Evolutionary conservation across 2,329 filamentous ascomycete species (phyloP).

Genomic region (Microdochium bolleyi): DNA sequence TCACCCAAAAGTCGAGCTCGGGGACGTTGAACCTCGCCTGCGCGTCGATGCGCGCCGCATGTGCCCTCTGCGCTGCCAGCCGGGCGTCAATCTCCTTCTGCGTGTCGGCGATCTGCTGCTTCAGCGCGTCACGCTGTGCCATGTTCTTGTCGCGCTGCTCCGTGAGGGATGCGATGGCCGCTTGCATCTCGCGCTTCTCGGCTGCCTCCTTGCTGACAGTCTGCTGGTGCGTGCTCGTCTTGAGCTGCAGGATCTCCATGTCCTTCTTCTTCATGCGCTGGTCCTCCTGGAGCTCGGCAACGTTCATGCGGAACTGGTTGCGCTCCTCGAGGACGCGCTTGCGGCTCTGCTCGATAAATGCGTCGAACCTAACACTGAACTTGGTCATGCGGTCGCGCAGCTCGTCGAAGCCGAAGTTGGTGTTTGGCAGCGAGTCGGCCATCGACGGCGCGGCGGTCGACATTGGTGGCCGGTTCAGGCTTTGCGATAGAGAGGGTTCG

Average conservation of each 20-base stretch:
- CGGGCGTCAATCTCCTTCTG: constrained; percentile 63
- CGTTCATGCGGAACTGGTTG: constrained; percentile 85
- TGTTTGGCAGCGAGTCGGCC: constrained; percentile 73
- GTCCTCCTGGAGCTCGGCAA: constrained; percentile 88
- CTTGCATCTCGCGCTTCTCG: constrained; percentile 69
- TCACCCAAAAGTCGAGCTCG: constrained; percentile 94
- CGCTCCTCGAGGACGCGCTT: constrained; percentile 87
- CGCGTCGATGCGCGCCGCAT: constrained; percentile 67
- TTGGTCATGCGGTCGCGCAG: constrained; percentile 90
- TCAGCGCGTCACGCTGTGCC: constrained; percentile 46
- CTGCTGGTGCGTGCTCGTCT: constrained; percentile 62
- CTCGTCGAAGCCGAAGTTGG: constrained; percentile 95
- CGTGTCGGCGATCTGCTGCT: constrained; percentile 56
- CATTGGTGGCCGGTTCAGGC: constrained; percentile 48
- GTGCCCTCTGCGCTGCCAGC: constrained; percentile 63
- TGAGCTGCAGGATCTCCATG: constrained; percentile 73
- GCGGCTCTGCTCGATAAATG: constrained; percentile 85
- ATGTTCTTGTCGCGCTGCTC: constrained; percentile 54
- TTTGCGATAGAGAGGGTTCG: constrained; percentile 61
- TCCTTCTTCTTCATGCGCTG: constrained; percentile 82
- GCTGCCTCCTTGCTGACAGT: constrained; percentile 69
- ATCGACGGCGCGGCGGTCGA: constrained; percentile 55
- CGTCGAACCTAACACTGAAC: constrained; percentile 85
- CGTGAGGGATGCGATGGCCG: constrained; percentile 49
- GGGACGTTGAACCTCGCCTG: constrained; percentile 86